phyloP scores from a whole-genome alignment of 805 yeast genomes.

The Yarrowia sp. region DNA sequence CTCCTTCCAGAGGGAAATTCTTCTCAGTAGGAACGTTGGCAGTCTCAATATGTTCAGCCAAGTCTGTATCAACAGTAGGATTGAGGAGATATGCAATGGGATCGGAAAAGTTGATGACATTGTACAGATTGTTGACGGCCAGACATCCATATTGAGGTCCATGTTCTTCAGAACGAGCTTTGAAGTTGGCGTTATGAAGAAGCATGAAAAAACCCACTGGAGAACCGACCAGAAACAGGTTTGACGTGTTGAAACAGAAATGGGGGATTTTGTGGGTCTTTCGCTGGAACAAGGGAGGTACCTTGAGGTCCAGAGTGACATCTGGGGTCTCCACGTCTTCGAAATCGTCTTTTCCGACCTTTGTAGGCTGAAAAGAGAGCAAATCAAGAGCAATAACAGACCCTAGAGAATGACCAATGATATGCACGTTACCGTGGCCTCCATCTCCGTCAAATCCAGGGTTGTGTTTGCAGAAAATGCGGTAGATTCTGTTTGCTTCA shows the following conservation, averaged over 20 bases:
- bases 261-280: slow-evolving; percentile 38
- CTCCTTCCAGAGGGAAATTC: slow-evolving; percentile 28
- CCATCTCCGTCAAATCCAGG: slow-evolving; percentile 53
- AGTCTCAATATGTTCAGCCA: slow-evolving; percentile 35
- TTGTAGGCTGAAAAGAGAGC: slow-evolving; percentile 45
- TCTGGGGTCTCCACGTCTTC: slow-evolving; percentile 31
- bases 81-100: slow-evolving; percentile 88
- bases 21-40: slow-evolving; percentile 35
- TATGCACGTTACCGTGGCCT: slow-evolving; percentile 56
- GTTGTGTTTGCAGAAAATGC: slow-evolving; percentile 58
- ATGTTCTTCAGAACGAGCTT: slow-evolving; percentile 34
- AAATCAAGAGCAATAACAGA: slow-evolving; percentile 80
- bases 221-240: slow-evolving; percentile 78
- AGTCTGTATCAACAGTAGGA: slow-evolving; percentile 60
- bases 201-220: slow-evolving; percentile 75
- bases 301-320: slow-evolving; percentile 14
- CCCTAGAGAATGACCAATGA: slow-evolving; percentile 91
- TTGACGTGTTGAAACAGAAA: slow-evolving; percentile 68
- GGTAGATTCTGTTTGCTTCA: slow-evolving; percentile 69
- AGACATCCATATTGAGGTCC: slow-evolving; percentile 47
- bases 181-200: slow-evolving; percentile 35
- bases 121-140: slow-evolving; percentile 68
- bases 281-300: slow-evolving; percentile 5
- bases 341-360: slow-evolving; percentile 27
- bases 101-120: slow-evolving; percentile 85